Evolutionary conservation across 495 filamentous ascomycete species (phyloP).

Genomic region (Daldinia bambusicola): DNA sequence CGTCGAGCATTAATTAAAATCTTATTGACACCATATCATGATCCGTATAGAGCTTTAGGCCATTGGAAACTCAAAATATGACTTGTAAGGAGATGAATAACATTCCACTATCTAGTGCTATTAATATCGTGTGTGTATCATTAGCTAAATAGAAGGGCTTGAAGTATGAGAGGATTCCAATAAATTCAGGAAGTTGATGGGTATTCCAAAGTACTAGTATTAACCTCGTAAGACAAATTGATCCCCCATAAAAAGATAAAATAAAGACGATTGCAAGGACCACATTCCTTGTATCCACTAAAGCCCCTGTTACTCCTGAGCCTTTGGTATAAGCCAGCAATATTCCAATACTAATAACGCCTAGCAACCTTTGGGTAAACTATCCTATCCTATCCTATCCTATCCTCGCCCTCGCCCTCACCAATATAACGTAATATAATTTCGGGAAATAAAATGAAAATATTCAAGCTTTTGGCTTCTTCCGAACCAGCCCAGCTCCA

Average conservation of each 20-base stretch:
- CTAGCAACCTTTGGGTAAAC: constrained; percentile 5
- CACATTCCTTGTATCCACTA: neutral
- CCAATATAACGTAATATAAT: neutral
- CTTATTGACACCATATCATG: too few relatives aligned
- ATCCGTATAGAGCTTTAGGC: too few relatives aligned
- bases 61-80: too few relatives aligned
- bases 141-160: neutral
- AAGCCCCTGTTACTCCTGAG: neutral
- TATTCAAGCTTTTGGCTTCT: constrained; percentile 65
- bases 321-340: neutral
- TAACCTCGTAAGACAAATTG: neutral
- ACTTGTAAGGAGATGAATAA: too few relatives aligned
- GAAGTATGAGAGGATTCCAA: neutral
- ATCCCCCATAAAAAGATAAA: neutral
- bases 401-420: neutral
- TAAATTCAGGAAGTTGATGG: neutral
- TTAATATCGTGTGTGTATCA: neutral
- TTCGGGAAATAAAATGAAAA: constrained; percentile 2
- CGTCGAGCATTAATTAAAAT: too few relatives aligned
- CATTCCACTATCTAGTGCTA: too few relatives aligned
- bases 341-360: constrained; percentile 28
- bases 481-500: constrained; percentile 67
- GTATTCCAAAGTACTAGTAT: neutral
- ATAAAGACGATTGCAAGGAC: neutral
- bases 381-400: too few relatives aligned